Conservation (phyloP, 2,329 filamentous ascomycete genomes). For the Claviceps pazoutovae region DNA sequence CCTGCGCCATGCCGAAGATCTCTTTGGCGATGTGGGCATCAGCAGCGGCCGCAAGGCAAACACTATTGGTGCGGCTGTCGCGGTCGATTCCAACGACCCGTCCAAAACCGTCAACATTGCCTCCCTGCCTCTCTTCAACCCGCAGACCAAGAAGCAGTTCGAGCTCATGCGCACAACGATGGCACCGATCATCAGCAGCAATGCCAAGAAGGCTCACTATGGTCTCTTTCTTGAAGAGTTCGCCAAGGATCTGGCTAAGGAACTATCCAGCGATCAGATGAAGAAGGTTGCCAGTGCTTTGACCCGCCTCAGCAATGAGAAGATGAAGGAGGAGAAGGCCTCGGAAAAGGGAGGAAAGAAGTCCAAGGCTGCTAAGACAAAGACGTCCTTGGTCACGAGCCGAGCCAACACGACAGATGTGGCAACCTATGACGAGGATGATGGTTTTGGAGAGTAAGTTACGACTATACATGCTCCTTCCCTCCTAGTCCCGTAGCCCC, state of each 20-base stretch:
- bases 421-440: conserved; percentile 68
- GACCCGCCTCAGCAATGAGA: conserved; percentile 90
- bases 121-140: conserved; percentile 73
- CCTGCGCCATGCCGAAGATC: conserved; percentile 76
- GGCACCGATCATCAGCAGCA: conserved; percentile 60
- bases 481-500: neutral
- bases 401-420: conserved; percentile 52
- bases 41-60: conserved; percentile 52
- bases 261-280: conserved; percentile 82
- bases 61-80: conserved; percentile 48
- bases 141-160: conserved; percentile 76
- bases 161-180: conserved; percentile 63
- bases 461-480: no score
- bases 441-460: conserved; percentile 70
- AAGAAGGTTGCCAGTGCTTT: conserved; percentile 86
- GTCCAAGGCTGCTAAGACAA: conserved; percentile 90
- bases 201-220: conserved; percentile 83
- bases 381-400: conserved; percentile 62
- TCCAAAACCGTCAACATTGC: conserved; percentile 69
- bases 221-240: conserved; percentile 84
- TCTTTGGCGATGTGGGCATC: conserved; percentile 67
- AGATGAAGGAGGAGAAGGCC: conserved; percentile 96
- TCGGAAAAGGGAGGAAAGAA: conserved; percentile 93
- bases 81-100: conserved; percentile 60
- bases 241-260: conserved; percentile 71